Base-by-base conservation (phyloP, 2,329 filamentous ascomycete species). In the Claviceps pusilla region DNA sequence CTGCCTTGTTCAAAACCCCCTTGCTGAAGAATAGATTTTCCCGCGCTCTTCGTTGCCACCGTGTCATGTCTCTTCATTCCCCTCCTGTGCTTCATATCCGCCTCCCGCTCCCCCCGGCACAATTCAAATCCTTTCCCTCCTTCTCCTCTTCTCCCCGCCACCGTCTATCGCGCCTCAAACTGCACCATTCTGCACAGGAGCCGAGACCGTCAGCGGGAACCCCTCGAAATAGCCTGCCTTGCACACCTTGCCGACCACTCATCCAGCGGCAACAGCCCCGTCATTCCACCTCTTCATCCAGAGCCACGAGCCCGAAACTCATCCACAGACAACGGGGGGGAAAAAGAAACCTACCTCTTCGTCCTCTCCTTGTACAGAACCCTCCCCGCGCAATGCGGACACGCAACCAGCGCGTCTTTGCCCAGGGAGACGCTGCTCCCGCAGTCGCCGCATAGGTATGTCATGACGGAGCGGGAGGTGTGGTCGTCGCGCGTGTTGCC, bases 311-410 rank as follows among this genome's bases (percentile, higher is more conserved):
- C 42, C 19, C 10, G 4, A 10, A 7, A 1, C 16, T 7, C 41
- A 43, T 33, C 31, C 37, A 7, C 37, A 10, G 37, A 19, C 3
- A 45, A 45, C n/a, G 5, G 19, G 19, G 19, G 7, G 2, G 19
- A 41, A 11, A 11, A 35, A 24, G 14, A 14, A 53, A 73, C 85
- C 71, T 69, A 96, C 93, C 93, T 82, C 78, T 95, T 96, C 48
- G 93, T 98, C 66, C 93, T 76, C 80, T 96, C 88, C 80, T 98
- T 98, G 73, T 97, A 97, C 61, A 98, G 73, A 57, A 98, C 89
- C 60, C 93, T 84, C 65, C 95, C 93, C 7, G 93, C 93, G 69
- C 93, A 98, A 58, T 72, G 69, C 55, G 69, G 67, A 60, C 70
- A 71, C 28, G 70, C 70, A 51, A 72, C 69, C n/a, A 80, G 75